Percentiles rank a stretch among this genome's conserved stretches.
Conservation (phyloP, 345 rosid species). For the Linum lewisii region DNA sequence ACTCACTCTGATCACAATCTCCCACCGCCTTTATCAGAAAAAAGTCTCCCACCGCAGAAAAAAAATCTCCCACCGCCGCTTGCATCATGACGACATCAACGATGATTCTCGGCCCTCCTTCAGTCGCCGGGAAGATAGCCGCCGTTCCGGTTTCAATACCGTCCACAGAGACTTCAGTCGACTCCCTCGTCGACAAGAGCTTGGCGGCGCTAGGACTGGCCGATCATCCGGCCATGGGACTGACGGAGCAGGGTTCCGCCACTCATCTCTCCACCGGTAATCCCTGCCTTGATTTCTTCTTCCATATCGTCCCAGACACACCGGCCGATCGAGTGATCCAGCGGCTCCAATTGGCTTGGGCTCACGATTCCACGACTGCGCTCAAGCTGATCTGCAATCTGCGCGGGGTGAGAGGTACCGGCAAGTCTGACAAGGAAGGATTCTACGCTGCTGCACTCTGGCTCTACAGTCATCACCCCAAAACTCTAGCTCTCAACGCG, state of each 20-base stretch:
- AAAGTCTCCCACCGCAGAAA: no score
- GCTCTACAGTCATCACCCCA: constrained; percentile 13
- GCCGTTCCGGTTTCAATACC: background rate
- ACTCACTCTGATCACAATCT: no score
- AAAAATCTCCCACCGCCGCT: background rate
- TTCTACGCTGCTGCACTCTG: constrained; percentile 12
- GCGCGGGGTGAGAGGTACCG: constrained; percentile 17
- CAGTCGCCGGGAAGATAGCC: background rate
- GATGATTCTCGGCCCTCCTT: constrained; percentile 15
- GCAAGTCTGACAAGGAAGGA: constrained; percentile 18
- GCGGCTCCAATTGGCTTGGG: constrained; percentile 9
- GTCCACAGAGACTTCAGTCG: background rate
- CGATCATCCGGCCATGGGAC: no score
- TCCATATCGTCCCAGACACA: constrained; percentile 12
- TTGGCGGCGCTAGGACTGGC: no score
- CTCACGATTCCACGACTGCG: constrained; percentile 8
- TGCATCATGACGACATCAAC: no score
- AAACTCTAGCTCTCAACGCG: constrained; percentile 13
- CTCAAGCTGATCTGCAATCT: constrained; percentile 16
- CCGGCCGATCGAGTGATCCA: background rate
- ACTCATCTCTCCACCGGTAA: background rate
- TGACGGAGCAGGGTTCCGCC: background rate
- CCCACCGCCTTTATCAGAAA: no score
- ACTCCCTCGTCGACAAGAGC: background rate
- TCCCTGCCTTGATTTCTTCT: constrained; percentile 15